phyloP scores from a whole-genome alignment of 139 green algal genomes.

The Micromonas pusilla region DNA sequence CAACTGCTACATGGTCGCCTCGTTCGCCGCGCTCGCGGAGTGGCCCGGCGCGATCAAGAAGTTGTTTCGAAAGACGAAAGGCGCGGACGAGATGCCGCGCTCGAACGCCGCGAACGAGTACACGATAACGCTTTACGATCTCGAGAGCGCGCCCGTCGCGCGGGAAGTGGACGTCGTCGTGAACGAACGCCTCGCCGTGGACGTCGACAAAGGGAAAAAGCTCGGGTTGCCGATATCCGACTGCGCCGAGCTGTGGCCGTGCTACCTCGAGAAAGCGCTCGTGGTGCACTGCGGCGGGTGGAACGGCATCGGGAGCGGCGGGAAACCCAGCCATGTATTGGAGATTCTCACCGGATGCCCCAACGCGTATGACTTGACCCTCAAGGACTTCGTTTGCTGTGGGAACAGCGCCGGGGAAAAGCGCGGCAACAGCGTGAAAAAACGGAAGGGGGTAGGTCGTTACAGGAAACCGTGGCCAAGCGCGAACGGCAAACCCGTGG shows the following conservation, averaged over 20 bases:
- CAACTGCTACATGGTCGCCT: background rate
- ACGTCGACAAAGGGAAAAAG: background rate
- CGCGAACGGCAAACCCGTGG: background rate
- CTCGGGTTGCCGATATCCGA: background rate
- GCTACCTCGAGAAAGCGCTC: background rate
- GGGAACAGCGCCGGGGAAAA: background rate
- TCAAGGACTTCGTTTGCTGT: too few relatives aligned
- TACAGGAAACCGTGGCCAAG: too few relatives aligned
- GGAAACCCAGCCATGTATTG: background rate
- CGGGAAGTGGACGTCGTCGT: background rate
- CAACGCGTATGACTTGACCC: background rate
- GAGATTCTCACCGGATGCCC: background rate
- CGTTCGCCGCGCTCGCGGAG: background rate
- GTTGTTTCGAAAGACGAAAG: background rate
- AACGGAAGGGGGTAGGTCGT: too few relatives aligned
- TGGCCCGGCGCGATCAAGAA: background rate
- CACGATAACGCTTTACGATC: background rate
- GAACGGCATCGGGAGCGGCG: background rate
- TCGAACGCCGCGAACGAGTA: background rate
- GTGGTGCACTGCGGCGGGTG: background rate
- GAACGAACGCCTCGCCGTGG: background rate
- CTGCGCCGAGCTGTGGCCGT: background rate
- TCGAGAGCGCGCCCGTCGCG: background rate
- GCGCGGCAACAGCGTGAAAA: background rate
- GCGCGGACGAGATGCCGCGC: background rate